A percentile compares a stretch with the other conserved stretches of the same genome.
phyloP scores from a whole-genome alignment of 192 early-diverging fungal genomes.

The Jimgerdemannia flammicorona region DNA sequence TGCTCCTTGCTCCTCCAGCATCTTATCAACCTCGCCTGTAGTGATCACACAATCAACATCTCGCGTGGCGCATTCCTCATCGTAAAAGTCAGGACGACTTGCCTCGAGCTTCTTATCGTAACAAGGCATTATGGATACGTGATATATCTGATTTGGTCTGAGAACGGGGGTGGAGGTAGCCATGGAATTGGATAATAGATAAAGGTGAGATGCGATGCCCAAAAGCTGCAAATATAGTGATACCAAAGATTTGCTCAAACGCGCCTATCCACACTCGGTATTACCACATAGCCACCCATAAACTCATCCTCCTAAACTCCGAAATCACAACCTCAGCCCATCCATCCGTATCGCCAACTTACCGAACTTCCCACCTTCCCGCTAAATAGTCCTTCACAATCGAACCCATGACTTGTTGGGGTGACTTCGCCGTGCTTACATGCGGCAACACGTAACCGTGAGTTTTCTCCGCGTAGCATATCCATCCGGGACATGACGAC shows the following conservation, averaged over 20 bases:
- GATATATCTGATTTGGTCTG: conserved; percentile 78
- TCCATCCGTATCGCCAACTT: neutral
- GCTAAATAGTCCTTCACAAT: conserved; percentile 86
- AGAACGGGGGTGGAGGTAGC: too few species aligned
- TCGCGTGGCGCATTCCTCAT: conserved; percentile 72
- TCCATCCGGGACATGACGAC: conserved; percentile 82
- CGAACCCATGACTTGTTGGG: conserved; percentile 96
- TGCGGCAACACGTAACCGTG: conserved; percentile 85
- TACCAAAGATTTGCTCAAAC: neutral
- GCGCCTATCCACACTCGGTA: neutral
- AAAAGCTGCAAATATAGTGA: neutral
- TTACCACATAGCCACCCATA: too few species aligned
- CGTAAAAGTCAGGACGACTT: conserved; percentile 87
- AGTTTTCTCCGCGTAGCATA: conserved; percentile 99
- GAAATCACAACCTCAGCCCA: neutral
- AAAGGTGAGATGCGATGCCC: too few species aligned
- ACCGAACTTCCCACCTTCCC: conserved; percentile 49
- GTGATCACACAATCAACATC: conserved; percentile 98
- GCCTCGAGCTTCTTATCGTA: conserved; percentile 99
- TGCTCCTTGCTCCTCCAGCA: conserved; percentile 68
- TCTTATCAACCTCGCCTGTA: conserved; percentile 86
- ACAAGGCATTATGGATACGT: conserved; percentile 96
- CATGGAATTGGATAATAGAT: conserved; percentile 7
- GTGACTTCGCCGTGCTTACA: conserved; percentile 89
- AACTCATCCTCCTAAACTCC: neutral